Evolutionary conservation across 2,329 filamentous ascomycete species (phyloP).

Genomic region (Fusarium palustre): DNA sequence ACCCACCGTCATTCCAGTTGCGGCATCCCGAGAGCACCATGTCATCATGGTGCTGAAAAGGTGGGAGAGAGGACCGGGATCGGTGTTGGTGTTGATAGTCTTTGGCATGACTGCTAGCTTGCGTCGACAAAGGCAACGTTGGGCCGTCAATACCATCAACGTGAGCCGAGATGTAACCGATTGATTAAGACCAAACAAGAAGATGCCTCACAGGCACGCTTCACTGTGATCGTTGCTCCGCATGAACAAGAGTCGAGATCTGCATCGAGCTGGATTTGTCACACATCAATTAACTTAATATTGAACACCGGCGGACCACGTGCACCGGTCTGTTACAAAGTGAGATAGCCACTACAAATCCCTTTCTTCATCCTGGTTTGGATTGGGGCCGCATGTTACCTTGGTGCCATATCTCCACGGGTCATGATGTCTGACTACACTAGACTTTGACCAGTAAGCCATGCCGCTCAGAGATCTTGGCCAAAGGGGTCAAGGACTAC

Average conservation of each 20-base stretch:
- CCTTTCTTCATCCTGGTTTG: slow-evolving; percentile 14
- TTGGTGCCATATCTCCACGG: slow-evolving; percentile 27
- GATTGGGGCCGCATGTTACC: slow-evolving; percentile 21
- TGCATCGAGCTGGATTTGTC: slow-evolving; percentile 17
- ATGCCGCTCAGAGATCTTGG: slow-evolving; percentile 35
- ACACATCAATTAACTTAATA: slow-evolving; percentile 27
- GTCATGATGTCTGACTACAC: slow-evolving; percentile 37
- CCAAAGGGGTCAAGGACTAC: slow-evolving; percentile 27
- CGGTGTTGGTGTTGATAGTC: slow-evolving; percentile 7
- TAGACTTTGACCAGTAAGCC: slow-evolving; percentile 39
- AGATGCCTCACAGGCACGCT: neutral
- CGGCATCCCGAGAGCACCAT: slow-evolving; percentile 45
- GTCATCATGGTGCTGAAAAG: slow-evolving; percentile 36
- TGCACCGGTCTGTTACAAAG: slow-evolving; percentile 29
- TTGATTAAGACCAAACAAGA: slow-evolving; percentile 1
- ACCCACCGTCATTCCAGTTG: slow-evolving; percentile 49
- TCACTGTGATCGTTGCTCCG: slow-evolving; percentile 16
- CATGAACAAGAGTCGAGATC: slow-evolving; percentile 27
- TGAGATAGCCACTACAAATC: slow-evolving; percentile 19
- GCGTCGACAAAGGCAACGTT: slow-evolving; percentile 24
- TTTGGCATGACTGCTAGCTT: slow-evolving; percentile 19
- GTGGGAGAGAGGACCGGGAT: slow-evolving; percentile 22
- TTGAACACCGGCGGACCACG: slow-evolving; percentile 23
- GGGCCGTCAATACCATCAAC: slow-evolving; percentile 3
- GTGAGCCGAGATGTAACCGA: slow-evolving; percentile 17